Percentiles rank a stretch among this genome's conserved stretches.
Conservation (phyloP, 768 basidiomycete species). For the Boletus tomentosulus region DNA sequence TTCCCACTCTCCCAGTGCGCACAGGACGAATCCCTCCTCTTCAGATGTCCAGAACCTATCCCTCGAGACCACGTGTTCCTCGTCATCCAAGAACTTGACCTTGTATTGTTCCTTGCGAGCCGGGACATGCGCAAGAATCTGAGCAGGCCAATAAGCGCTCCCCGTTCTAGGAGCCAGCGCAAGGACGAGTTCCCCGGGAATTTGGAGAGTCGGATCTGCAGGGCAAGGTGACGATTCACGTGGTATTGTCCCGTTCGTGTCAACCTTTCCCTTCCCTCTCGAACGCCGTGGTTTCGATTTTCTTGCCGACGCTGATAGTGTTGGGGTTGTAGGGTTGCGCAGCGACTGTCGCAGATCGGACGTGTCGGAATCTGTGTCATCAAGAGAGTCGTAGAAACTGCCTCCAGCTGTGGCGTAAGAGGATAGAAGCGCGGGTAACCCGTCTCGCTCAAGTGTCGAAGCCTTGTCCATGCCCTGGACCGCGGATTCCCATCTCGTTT, state of each 20-base stretch:
- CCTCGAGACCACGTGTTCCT: constrained; percentile 38
- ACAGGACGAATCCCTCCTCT: constrained; percentile 59
- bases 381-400: constrained; percentile 24
- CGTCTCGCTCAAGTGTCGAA: constrained; percentile 43
- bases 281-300: constrained; percentile 17
- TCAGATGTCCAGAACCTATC: constrained; percentile 54
- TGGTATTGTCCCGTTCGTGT: constrained; percentile 1
- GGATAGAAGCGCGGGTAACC: constrained; percentile 41
- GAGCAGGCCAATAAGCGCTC: constrained; percentile 62
- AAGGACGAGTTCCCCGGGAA: constrained; percentile 68
- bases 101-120: constrained; percentile 44
- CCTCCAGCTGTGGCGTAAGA: constrained; percentile 22
- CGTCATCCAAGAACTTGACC: constrained; percentile 57
- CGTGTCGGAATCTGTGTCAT: constrained; percentile 22
- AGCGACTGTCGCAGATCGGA: constrained; percentile 8
- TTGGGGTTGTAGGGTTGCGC: neutral
- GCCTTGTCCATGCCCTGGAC: constrained; percentile 42
- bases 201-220: constrained; percentile 45
- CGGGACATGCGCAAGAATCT: constrained; percentile 46
- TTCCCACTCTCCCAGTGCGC: constrained; percentile 57
- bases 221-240: constrained; percentile 38
- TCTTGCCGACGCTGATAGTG: constrained; percentile 7
- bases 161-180: constrained; percentile 37
- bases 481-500: constrained; percentile 46
- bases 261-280: constrained; percentile 15